Evolutionary conservation across 106 monocot species (phyloP).

Genomic region (Allium sativum): DNA sequence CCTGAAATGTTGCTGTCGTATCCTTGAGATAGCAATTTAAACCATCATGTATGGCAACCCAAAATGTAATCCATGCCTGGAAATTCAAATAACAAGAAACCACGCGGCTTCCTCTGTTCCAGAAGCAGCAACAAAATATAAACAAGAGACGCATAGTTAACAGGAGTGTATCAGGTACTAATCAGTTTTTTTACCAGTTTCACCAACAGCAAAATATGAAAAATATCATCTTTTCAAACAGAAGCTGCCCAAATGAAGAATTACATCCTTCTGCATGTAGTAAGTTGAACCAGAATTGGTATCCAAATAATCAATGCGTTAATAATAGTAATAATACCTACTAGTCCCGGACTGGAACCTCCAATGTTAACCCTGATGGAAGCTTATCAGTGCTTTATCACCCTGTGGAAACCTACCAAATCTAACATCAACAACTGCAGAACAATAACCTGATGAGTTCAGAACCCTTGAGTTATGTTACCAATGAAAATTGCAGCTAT

Average conservation of each 20-base stretch:
- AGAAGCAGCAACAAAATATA: too few relatives aligned
- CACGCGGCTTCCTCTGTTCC: constrained; percentile 17
- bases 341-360: constrained; percentile 11
- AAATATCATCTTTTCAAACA: constrained; percentile 8
- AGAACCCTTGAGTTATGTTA: constrained; percentile 5
- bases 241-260: constrained; percentile 17
- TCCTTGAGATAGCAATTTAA: constrained; percentile 10
- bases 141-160: too few relatives aligned
- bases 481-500: constrained; percentile 3
- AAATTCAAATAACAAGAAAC: constrained; percentile 9
- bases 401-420: constrained; percentile 12
- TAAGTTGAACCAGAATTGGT: constrained; percentile 28
- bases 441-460: neutral
- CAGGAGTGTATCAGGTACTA: constrained; percentile 7
- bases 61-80: constrained; percentile 16
- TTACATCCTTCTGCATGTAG: constrained; percentile 14
- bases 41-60: constrained; percentile 19
- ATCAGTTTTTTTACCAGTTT: constrained; percentile 17
- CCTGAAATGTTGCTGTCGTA: constrained; percentile 16
- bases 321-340: constrained; percentile 7
- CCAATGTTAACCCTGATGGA: constrained; percentile 12
- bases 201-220: constrained; percentile 16
- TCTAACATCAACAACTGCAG: neutral
- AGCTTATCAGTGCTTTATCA: constrained; percentile 25
- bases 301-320: constrained; percentile 17